Conservation (phyloP, 1,284 basidiomycete genomes). For the Cystobasidium slooffiae region DNA sequence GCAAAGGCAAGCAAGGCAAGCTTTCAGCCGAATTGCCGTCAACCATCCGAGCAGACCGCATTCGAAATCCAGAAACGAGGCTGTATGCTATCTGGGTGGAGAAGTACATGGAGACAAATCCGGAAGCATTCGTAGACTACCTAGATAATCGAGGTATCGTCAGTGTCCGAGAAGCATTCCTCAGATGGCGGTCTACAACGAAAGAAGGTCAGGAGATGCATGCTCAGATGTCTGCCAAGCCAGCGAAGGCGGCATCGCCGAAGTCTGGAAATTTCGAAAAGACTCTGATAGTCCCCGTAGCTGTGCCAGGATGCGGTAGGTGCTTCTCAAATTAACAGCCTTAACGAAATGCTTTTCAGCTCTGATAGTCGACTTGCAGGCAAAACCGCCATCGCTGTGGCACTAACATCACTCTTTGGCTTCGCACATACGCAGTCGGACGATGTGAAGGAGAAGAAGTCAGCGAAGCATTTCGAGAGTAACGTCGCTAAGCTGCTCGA, state of each 20-base stretch:
- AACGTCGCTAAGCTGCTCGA: conserved; percentile 71
- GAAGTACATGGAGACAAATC: conserved; percentile 69
- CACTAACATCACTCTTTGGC: conserved; percentile 74
- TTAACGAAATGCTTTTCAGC: no score
- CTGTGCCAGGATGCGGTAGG: conserved; percentile 88
- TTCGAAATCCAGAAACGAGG: conserved; percentile 58
- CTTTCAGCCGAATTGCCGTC: conserved; percentile 35
- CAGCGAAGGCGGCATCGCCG: conserved; percentile 43
- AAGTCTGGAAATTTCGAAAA: conserved; percentile 61
- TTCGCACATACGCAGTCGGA: conserved; percentile 92
- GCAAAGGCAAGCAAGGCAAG: not conserved
- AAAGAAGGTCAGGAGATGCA: conserved; percentile 54
- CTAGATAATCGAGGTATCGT: conserved; percentile 80
- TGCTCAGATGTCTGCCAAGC: conserved; percentile 47
- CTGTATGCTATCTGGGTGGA: conserved; percentile 65
- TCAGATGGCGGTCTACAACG: conserved; percentile 65
- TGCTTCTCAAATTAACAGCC: no score
- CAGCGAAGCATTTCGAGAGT: conserved; percentile 75
- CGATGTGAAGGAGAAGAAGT: conserved; percentile 78
- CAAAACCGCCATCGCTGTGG: conserved; percentile 84
- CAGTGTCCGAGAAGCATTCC: conserved; percentile 76
- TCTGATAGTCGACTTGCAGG: conserved; percentile 61
- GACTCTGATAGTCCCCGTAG: conserved; percentile 83
- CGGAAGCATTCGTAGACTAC: conserved; percentile 69
- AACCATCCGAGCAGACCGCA: conserved; percentile 44